phyloP scores from a whole-genome alignment of 2,329 filamentous ascomycete genomes.

The Cryoendolithus antarcticus region DNA sequence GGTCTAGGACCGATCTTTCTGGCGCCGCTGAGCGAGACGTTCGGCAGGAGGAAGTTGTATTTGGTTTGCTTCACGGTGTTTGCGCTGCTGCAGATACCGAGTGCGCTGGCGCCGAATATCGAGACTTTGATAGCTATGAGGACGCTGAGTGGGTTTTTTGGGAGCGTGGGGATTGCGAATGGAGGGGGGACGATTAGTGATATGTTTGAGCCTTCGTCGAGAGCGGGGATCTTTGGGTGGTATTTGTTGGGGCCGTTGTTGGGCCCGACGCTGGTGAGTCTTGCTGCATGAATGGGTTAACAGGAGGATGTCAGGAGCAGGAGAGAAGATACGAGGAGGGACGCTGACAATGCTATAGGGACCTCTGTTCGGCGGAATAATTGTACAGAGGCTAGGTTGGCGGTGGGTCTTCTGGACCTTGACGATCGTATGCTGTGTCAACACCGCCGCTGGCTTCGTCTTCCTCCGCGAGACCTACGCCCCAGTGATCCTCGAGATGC shows the following conservation, averaged over 20 bases:
- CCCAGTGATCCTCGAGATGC: conserved; percentile 26
- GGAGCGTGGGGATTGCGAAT: conserved; percentile 38
- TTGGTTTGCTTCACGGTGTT: conserved; percentile 34
- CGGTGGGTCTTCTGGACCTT: conserved; percentile 39
- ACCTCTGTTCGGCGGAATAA: conserved; percentile 32
- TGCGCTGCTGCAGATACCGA: conserved; percentile 35
- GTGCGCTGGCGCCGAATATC: conserved; percentile 36
- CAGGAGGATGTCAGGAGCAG: neutral
- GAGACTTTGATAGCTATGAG: conserved; percentile 32
- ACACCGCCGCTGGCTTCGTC: conserved; percentile 31
- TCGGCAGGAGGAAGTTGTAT: conserved; percentile 34
- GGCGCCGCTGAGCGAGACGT: conserved; percentile 36
- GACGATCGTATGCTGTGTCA: conserved; percentile 30
- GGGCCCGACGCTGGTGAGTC: conserved; percentile 20
- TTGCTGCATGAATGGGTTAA: neutral
- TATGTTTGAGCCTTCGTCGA: conserved; percentile 36
- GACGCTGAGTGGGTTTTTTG: conserved; percentile 38
- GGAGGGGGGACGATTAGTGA: conserved; percentile 41
- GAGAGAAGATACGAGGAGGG: neutral
- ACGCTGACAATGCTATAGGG: conserved; percentile 14
- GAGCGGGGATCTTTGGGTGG: conserved; percentile 36
- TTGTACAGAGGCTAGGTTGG: conserved; percentile 34
- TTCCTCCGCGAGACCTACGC: conserved; percentile 35
- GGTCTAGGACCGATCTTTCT: conserved; percentile 36
- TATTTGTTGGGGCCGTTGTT: conserved; percentile 34